Percentiles rank a stretch among this genome's conserved stretches.
Evolutionary conservation across 768 basidiomycete species (phyloP).

Genomic region (Paxillus involutus): DNA sequence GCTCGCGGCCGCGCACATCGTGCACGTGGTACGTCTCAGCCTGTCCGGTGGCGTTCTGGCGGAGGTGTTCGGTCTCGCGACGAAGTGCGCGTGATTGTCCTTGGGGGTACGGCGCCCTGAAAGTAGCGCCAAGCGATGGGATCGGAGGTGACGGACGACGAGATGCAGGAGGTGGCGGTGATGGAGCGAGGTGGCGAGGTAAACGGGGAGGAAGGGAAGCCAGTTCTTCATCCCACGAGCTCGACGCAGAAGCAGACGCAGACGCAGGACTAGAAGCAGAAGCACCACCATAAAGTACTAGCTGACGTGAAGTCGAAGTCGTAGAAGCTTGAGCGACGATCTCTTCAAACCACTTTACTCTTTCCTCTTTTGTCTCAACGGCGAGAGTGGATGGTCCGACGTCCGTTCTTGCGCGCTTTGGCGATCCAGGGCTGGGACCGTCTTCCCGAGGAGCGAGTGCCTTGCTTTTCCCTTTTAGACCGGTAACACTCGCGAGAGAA

Average conservation of each 20-base stretch:
- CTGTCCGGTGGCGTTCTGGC: conserved; percentile 2
- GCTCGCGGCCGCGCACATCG: not conserved
- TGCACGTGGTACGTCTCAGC: conserved; percentile 1
- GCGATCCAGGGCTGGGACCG: not conserved
- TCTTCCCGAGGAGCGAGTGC: not conserved
- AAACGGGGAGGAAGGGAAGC: not conserved
- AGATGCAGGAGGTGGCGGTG: not conserved
- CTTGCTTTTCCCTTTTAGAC: not conserved
- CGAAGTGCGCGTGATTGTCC: not conserved
- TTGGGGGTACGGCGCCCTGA: not conserved
- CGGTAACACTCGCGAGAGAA: not conserved
- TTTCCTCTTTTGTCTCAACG: not conserved
- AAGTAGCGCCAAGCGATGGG: not conserved
- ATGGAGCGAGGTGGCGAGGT: not conserved
- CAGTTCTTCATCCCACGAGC: too few species aligned
- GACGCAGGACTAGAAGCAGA: not conserved
- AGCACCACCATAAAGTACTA: not conserved
- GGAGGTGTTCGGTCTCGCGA: conserved; percentile 1
- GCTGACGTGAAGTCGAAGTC: not conserved
- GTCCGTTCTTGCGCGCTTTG: not conserved
- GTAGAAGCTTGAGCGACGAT: not conserved
- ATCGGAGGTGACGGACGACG: not conserved
- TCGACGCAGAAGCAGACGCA: not conserved
- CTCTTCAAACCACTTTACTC: not conserved
- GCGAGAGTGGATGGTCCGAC: not conserved